Base-by-base conservation (phyloP, 352 stramenopile genomes). In the Phytophthora europaea region DNA sequence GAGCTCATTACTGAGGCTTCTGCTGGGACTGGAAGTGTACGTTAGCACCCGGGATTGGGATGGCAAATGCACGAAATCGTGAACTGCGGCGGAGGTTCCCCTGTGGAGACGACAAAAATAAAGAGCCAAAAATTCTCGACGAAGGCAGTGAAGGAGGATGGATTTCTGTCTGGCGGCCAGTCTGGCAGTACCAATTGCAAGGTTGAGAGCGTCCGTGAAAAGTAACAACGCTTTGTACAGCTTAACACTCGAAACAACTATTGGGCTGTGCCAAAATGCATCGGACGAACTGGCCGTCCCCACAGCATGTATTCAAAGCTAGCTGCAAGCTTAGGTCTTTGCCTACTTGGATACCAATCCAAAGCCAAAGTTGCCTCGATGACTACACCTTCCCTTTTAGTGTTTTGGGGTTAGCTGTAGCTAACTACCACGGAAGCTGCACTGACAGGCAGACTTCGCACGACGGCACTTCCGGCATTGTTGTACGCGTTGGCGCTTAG, bases 391-490 rank as follows among this genome's bases (percentile, higher is more conserved):
- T 16, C 8, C 13, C 28, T 20, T 57, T 51, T 12, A 61, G 31
- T 56, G 20, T 22, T 47, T 64, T 20, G 18, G 15, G 31, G 28
- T 61, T 26, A 61, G 38, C 51, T 63, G 36, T 38, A 28, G 12
- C 61, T 71, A 67, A 70, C 71, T 81, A 36, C 73, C 63, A 36
- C 80, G 78, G 33, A 85, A 90, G 63, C 82, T 87, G 65, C 83
- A 90, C 54, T 82, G 79, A 61, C 83, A 90, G 2, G 81, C 79
- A 15, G 73, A 74, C 54, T 88, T 88, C 22, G 76, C 67, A 54
- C 83, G 83, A 62, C 83, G 83, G 48, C 83, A 90, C 64, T 76
- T 79, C 6, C 83, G 83, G 36, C 83, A 90, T 61, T 85, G 80
- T 26, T 84, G 80, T 31, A 83, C 67, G 6, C 80, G 78, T 22